Evolutionary conservation across 148 eudicot genomes (phyloP), one percentile per base, ranked within the genome.

Genomic region (Rhododendron mucronatum): DNA sequence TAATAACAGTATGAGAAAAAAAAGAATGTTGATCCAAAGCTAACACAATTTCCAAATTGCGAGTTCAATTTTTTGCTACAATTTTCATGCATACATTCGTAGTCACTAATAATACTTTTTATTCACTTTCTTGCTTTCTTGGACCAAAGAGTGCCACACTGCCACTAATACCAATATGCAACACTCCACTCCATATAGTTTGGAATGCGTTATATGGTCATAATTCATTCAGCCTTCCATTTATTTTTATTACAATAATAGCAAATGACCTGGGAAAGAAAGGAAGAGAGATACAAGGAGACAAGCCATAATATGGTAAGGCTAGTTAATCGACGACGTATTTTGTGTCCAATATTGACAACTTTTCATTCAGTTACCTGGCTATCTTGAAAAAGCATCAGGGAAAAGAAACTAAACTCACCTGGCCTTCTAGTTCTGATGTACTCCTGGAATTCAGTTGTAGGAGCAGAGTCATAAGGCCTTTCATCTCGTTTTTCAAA

Each of bases 361-460:
- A 4, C 10, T 15, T 37, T 16, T 0, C 13, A 7, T 63, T 82
- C 84, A 61, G 7, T 41, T 0, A 2, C 13, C 21, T 61, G 39
- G 23, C 48, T 37, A 39, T 5, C 21, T 82, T n/a, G 33, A 3
- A 57, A 5, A 76, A 39, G 12, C 48, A 44, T 45, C 21, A 10
- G n/a, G 6, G 11, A 47, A 30, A 5, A 26, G 74, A n/a, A 11
- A 14, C n/a, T 78, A 26, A 45, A 71, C 83, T 30, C 59, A 89
- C 91, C 91, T 41, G 84, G 57, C 69, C 84, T 86, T 71, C 14
- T 61, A 23, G 83, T 33, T 85, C 92, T 86, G 9, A 88, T 87
- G 82, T 78, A 61, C 71, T 81, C 59, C 57, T 90, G 92, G 28
- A 82, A 90, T 15, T 47, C 80, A 13, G 86, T 88, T 11, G 50